phyloP scores from a whole-genome alignment of 2,329 filamentous ascomycete genomes.

The Periglandula ipomoeae region DNA sequence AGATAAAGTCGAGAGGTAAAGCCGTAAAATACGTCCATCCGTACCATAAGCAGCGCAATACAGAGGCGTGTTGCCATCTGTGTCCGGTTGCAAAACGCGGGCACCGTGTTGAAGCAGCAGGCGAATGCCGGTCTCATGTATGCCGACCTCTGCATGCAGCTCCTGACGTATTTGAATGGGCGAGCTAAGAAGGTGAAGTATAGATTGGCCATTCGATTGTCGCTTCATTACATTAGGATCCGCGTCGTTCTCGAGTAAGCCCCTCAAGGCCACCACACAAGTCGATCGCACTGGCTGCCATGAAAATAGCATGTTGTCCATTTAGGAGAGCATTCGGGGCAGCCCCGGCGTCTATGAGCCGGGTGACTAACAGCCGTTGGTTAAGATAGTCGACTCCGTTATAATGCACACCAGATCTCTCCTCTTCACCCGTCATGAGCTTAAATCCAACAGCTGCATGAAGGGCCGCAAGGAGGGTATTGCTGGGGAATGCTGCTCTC shows the following conservation, averaged over 20 bases:
- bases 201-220: slow-evolving; percentile 11
- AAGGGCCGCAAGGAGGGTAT: slow-evolving; percentile 3
- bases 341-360: slow-evolving; percentile 14
- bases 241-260: slow-evolving; percentile 17
- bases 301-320: not conserved
- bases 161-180: not conserved
- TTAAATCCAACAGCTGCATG: not conserved
- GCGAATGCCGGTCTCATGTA: slow-evolving; percentile 12
- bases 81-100: slow-evolving; percentile 11
- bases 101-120: slow-evolving; percentile 14
- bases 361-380: slow-evolving; percentile 12
- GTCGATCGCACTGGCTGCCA: slow-evolving; percentile 5
- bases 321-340: slow-evolving; percentile 9
- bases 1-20: slow-evolving; percentile 11
- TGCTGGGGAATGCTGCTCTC: slow-evolving; percentile 1
- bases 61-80: slow-evolving; percentile 15
- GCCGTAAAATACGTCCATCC: slow-evolving; percentile 10
- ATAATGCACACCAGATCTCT: too few relatives aligned
- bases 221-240: slow-evolving; percentile 11
- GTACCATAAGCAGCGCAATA: slow-evolving; percentile 13
- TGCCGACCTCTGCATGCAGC: not conserved
- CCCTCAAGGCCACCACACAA: slow-evolving; percentile 13
- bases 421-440: not conserved
- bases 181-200: slow-evolving; percentile 14
- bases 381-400: slow-evolving; percentile 10